Conservation (phyloP, 106 monocot genomes). For the Acorus gramineus region DNA sequence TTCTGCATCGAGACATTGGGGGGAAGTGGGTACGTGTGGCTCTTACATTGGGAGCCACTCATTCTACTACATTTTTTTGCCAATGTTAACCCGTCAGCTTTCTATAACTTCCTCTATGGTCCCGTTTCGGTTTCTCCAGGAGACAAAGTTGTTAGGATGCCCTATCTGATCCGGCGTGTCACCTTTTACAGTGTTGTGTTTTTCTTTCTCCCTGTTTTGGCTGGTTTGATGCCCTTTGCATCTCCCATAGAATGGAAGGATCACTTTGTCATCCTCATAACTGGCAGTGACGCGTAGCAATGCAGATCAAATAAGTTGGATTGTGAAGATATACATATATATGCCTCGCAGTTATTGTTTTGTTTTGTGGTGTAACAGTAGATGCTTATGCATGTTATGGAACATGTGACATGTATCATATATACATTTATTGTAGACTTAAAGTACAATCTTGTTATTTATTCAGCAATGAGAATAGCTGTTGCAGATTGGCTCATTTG, state of each 20-base stretch:
- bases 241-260: slow-evolving; percentile 52
- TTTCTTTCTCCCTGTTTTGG: slow-evolving; percentile 43
- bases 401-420: no score
- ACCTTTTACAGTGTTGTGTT: slow-evolving; percentile 39
- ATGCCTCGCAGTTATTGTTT: no score
- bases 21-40: slow-evolving; percentile 69
- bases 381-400: no score
- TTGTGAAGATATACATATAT: no score
- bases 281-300: no score
- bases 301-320: no score
- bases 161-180: slow-evolving; percentile 45
- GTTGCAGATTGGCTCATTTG: no score
- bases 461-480: no score
- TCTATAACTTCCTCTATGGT: slow-evolving; percentile 53
- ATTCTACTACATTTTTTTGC: slow-evolving; percentile 72
- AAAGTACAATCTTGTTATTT: no score
- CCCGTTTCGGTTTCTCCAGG: slow-evolving; percentile 19
- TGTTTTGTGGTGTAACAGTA: no score
- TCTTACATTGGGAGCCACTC: slow-evolving; percentile 67
- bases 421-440: no score
- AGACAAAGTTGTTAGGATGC: slow-evolving; percentile 2
- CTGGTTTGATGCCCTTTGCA: slow-evolving; percentile 76
- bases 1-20: slow-evolving; percentile 78
- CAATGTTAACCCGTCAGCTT: slow-evolving; percentile 44
- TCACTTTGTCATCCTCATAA: slow-evolving; percentile 19